Evolutionary conservation across 2,329 filamentous ascomycete genomes (phyloP).

Genomic region (Beauveria brongniartii): DNA sequence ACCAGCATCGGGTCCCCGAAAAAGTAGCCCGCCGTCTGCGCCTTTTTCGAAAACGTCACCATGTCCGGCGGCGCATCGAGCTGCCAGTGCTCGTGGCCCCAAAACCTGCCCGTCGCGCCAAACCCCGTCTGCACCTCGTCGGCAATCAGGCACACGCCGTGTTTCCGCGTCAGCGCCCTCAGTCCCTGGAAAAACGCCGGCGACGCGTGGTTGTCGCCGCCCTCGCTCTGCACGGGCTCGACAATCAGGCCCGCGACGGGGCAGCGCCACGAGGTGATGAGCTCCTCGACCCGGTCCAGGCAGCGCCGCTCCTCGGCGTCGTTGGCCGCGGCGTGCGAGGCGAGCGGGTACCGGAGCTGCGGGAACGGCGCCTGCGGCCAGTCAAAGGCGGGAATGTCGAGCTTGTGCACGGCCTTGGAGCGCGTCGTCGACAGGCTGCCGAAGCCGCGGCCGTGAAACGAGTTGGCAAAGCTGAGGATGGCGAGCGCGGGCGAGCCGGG

Average conservation of each 20-base stretch:
- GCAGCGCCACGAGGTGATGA: conserved; percentile 59
- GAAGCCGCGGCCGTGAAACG: conserved; percentile 75
- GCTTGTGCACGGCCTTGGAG: conserved; percentile 76
- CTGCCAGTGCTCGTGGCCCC: conserved; percentile 81
- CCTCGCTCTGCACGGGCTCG: conserved; percentile 77
- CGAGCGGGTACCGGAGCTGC: conserved; percentile 66
- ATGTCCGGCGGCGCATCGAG: conserved; percentile 66
- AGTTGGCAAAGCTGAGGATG: conserved; percentile 70
- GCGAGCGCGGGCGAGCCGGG: conserved; percentile 68
- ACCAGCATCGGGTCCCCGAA: conserved; percentile 66
- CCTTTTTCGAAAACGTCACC: conserved; percentile 86
- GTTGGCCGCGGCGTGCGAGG: conserved; percentile 62
- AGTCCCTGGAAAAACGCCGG: conserved; percentile 71
- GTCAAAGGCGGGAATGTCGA: conserved; percentile 82
- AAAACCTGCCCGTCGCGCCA: conserved; percentile 80
- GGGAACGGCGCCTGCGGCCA: conserved; percentile 82
- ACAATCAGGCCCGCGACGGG: conserved; percentile 67
- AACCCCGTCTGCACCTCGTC: conserved; percentile 81
- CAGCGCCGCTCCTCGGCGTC: conserved; percentile 62
- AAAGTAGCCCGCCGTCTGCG: conserved; percentile 78
- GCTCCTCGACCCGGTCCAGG: conserved; percentile 62
- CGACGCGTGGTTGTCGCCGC: conserved; percentile 76
- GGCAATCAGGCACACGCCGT: conserved; percentile 67
- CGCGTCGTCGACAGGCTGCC: conserved; percentile 71
- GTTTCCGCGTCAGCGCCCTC: conserved; percentile 60